phyloP scores from a whole-genome alignment of 768 basidiomycete genomes.

The Termitomyces eurrhizus region DNA sequence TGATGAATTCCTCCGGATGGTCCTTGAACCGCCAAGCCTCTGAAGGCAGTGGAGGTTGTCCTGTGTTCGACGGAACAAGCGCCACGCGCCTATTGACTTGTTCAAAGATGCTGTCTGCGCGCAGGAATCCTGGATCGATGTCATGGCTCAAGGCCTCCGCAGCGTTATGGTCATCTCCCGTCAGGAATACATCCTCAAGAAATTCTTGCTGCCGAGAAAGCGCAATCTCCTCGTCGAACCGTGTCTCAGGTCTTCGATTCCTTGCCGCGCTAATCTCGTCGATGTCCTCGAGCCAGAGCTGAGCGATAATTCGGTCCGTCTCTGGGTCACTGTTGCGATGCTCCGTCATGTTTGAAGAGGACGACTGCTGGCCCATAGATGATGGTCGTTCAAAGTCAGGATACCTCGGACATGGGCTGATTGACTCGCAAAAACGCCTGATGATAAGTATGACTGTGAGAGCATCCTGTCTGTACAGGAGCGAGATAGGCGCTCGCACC shows the following conservation, averaged over 20 bases:
- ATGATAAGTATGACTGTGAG: not conserved
- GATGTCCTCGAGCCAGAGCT: slow-evolving; percentile 6
- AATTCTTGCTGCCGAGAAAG: slow-evolving; percentile 10
- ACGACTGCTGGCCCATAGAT: slow-evolving; percentile 1
- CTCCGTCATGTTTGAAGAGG: not conserved
- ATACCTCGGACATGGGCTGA: not conserved
- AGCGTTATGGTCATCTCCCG: slow-evolving; percentile 5
- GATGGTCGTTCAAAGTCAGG: not conserved
- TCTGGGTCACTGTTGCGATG: not conserved
- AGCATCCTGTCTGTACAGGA: not conserved
- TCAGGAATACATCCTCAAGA: slow-evolving; percentile 1
- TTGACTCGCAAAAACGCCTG: not conserved
- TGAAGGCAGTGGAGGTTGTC: slow-evolving; percentile 8
- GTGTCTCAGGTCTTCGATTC: slow-evolving; percentile 14
- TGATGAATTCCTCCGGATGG: not conserved
- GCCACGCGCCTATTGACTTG: slow-evolving; percentile 16
- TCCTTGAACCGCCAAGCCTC: slow-evolving; percentile 13
- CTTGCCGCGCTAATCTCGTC: slow-evolving; percentile 5
- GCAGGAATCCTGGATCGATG: slow-evolving; percentile 10
- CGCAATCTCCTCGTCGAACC: slow-evolving; percentile 17
- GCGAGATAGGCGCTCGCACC: not conserved
- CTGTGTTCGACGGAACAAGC: slow-evolving; percentile 1
- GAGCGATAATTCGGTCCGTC: slow-evolving; percentile 5
- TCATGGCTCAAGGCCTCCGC: slow-evolving; percentile 11
- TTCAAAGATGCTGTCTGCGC: slow-evolving; percentile 4